phyloP scores from a whole-genome alignment of 306 rosid species.

The Gillenia trifoliata region DNA sequence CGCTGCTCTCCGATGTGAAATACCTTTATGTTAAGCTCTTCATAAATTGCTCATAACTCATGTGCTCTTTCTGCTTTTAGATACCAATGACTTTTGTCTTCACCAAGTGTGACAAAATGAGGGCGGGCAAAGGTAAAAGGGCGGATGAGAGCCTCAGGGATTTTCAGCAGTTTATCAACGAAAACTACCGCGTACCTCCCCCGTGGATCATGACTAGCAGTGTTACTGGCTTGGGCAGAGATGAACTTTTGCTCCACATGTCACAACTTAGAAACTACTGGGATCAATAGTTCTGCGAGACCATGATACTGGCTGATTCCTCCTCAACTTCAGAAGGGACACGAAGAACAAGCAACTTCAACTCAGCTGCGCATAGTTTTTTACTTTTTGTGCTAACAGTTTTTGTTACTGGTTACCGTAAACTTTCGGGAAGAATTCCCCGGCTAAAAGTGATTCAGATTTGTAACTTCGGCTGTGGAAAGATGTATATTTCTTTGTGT shows the following conservation, averaged over 20 bases:
- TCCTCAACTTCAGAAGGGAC: neutral
- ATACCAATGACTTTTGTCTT: conserved; percentile 81
- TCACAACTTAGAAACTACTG: conserved; percentile 86
- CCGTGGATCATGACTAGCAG: conserved; percentile 98
- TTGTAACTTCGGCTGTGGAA: neutral
- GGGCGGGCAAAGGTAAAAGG: conserved; percentile 61
- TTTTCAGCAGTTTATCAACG: conserved; percentile 66
- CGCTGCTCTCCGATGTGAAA: conserved; percentile 11
- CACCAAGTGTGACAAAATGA: conserved; percentile 87
- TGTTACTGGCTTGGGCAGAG: conserved; percentile 81
- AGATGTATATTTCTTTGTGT: neutral
- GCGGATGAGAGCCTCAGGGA: conserved; percentile 78
- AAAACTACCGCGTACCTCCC: conserved; percentile 66
- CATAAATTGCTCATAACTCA: neutral
- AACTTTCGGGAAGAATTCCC: neutral
- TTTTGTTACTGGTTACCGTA: neutral
- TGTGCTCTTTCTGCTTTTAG: conserved; percentile 37
- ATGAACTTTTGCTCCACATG: conserved; percentile 79
- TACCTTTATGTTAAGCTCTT: neutral
- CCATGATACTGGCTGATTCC: neutral
- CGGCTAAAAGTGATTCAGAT: neutral
- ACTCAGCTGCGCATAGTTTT: neutral
- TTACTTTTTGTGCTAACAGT: neutral
- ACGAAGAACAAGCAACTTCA: neutral
- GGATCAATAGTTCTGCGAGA: conserved; percentile 45